phyloP scores from a whole-genome alignment of 129 eudicot species.

The Lonicera japonica region DNA sequence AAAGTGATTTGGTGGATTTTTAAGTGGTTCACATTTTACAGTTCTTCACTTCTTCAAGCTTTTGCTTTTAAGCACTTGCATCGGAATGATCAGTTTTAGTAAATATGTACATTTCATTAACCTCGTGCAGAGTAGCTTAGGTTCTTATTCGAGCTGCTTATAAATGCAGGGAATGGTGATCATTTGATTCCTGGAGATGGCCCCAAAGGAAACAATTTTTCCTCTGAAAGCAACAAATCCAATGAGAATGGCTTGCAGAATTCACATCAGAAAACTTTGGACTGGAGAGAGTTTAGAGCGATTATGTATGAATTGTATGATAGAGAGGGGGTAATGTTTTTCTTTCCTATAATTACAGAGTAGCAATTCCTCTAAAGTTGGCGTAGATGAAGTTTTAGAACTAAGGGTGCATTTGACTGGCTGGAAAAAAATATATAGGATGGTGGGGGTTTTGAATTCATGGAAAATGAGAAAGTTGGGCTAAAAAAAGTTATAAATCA shows the following conservation, averaged over 20 bases:
- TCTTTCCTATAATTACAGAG: not conserved
- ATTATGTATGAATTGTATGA: constrained; percentile 43
- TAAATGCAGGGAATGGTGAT: constrained; percentile 56
- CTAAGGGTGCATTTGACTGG: not conserved
- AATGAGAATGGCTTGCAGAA: constrained; percentile 37
- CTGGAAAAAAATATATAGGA: too few relatives aligned
- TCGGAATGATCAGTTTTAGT: not conserved
- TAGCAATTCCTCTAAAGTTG: not conserved
- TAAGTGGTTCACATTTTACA: not conserved
- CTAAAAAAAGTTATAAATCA: too few relatives aligned
- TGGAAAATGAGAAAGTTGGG: too few relatives aligned
- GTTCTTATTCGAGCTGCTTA: constrained; percentile 5
- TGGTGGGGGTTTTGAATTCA: too few relatives aligned
- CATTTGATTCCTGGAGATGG: constrained; percentile 51
- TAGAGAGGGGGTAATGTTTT: constrained; percentile 51
- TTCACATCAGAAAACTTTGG: constrained; percentile 40
- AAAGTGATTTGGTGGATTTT: not conserved
- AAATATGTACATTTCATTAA: not conserved
- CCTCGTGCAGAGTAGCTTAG: not conserved
- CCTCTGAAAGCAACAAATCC: constrained; percentile 49
- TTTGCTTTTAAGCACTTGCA: not conserved
- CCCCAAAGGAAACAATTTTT: constrained; percentile 49
- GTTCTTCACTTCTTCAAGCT: too few relatives aligned
- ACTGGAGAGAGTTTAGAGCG: constrained; percentile 97
- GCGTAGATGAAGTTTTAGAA: not conserved